Base-by-base conservation (phyloP, 192 early-diverging fungal genomes). In the Podila clonocystis region DNA sequence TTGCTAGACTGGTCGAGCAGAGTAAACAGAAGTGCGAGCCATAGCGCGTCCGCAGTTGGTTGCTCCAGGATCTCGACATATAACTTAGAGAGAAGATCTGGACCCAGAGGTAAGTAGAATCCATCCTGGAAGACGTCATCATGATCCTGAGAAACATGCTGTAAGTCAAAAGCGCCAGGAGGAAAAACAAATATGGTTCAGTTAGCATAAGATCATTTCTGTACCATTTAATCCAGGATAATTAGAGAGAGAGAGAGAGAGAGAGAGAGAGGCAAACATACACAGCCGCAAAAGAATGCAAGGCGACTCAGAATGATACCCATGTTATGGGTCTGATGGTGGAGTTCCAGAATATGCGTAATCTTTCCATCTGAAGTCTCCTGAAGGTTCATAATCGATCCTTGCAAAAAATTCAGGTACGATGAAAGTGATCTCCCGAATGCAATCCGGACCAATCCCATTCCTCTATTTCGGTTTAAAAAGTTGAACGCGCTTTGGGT, bases 351-450 rank as follows among this genome's bases (percentile, higher is more conserved):
- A 6, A 85, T 34, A 19, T 66, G 52, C 2, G 65, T 52, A 11
- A 22, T 20, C 49, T 60, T 62, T 28, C 52, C 22, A 2, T 58
- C 28, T 8, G n/a, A 48, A 41, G 52, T 55, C 38, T 77, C 69
- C 50, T 74, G 74, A 1, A 83, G 20, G 22, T 58, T 49, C 8
- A 85, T 50, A 12, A 85, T 65, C 4, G 82, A 62, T 26, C 72
- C 68, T 29, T 83, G 84, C 30, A 85, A 31, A 58, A 79, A 70
- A 1, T 72, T 71, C 49, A 73, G 34, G 9, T 76, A 69, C 15
- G 79, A 75, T 0, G 76, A 73, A 34, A 85, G 41, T 5, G 79
- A 83, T 22, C 62, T 75, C 9, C 82, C 84, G 48, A 85, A 85
- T 22, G 84, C 82, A 9, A 82, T 68, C 0, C 82, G 68, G 34